phyloP scores from a whole-genome alignment of 2,329 filamentous ascomycete genomes.

The Madurella mycetomatis region DNA sequence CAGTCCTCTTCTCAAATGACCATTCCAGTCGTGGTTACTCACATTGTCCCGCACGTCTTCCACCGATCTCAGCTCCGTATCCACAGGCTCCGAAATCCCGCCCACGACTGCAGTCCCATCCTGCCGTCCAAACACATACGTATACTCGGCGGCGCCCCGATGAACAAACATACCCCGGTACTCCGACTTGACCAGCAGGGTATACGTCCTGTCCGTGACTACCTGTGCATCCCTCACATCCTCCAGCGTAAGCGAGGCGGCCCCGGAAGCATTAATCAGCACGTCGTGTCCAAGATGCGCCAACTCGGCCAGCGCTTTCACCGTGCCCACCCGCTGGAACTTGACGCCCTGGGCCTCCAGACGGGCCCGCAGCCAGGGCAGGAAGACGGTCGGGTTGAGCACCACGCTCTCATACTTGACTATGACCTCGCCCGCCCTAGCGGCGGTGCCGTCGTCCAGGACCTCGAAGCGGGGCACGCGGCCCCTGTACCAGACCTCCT shows the following conservation, averaged over 20 bases:
- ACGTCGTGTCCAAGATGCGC: conserved; percentile 6
- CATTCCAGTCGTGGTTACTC: neutral
- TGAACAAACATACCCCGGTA: conserved; percentile 12
- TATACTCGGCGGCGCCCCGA: conserved; percentile 12
- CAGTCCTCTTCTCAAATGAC: neutral
- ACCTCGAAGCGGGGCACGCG: conserved; percentile 6
- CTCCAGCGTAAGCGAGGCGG: conserved; percentile 7
- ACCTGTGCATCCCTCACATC: conserved; percentile 19
- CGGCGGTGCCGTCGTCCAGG: neutral
- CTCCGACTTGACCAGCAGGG: conserved; percentile 12
- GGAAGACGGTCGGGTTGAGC: conserved; percentile 13
- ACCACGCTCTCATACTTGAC: conserved; percentile 19
- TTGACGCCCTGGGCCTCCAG: conserved; percentile 7
- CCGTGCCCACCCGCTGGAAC: conserved; percentile 7
- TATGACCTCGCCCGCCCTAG: neutral
- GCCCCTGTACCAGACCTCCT: conserved; percentile 11
- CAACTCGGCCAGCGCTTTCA: conserved; percentile 13
- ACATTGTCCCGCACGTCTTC: conserved; percentile 9
- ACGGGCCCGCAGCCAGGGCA: conserved; percentile 11
- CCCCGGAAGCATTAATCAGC: conserved; percentile 18
- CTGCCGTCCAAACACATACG: conserved; percentile 17
- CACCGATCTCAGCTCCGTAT: neutral
- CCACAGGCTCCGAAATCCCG: conserved; percentile 16
- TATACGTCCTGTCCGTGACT: conserved; percentile 16
- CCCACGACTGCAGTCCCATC: conserved; percentile 22